These are phyloP conservation scores for Heracleum sosnowskyi DNA, from an alignment of 129 eudicot species.

Conservation along the genomic window DNA sequence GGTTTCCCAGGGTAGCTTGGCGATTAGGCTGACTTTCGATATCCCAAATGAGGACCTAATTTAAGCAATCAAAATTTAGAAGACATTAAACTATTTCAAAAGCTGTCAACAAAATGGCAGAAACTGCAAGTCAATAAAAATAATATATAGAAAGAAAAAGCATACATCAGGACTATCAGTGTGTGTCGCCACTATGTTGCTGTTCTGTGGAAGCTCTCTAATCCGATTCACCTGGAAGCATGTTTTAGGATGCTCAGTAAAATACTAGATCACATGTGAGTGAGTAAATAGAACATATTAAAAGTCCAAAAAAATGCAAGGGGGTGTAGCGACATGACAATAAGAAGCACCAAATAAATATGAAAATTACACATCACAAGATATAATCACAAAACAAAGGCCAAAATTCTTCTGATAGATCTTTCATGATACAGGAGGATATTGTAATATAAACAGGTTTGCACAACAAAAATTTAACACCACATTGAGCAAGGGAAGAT, in stretches of 20 bases:
- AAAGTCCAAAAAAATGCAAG: not conserved
- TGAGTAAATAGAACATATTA: not conserved
- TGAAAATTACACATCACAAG: not conserved
- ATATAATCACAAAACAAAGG: not conserved
- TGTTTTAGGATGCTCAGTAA: not conserved
- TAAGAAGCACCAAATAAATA: not conserved
- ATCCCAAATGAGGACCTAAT: conserved; percentile 90
- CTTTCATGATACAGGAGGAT: not conserved
- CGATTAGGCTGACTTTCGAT: conserved; percentile 89
- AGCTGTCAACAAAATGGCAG: not conserved
- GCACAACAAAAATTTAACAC: not conserved
- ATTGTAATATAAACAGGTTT: not conserved
- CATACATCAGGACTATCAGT: conserved; percentile 97
- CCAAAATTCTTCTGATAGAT: not conserved
- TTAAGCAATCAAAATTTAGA: not conserved
- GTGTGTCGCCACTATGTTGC: conserved; percentile 96
- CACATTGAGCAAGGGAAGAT: not conserved
- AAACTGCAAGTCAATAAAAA: conserved; percentile 3
- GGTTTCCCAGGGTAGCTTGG: conserved; percentile 63
- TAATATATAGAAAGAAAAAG: conserved; percentile 3
- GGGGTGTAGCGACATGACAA: not conserved
- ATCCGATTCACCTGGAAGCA: conserved; percentile 84
- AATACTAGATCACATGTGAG: not conserved
- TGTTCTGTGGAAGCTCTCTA: conserved; percentile 89
- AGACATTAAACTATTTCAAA: not conserved